These are phyloP conservation scores for Calocybe cyanea DNA, from an alignment of 768 basidiomycete species.

Conservation along the genomic window DNA sequence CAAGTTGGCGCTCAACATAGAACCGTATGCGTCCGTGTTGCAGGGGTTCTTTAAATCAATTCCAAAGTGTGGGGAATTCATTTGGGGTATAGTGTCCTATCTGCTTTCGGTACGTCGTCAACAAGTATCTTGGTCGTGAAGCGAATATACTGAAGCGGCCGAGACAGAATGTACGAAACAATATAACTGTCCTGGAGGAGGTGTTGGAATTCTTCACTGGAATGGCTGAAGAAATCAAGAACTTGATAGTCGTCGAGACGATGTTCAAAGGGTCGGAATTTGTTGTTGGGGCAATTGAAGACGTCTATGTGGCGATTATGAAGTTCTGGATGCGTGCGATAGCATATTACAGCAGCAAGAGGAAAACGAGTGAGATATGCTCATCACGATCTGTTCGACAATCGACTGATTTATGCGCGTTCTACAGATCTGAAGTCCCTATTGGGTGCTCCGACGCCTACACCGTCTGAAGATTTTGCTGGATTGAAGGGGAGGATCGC, in stretches of 20 bases:
- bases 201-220: constrained; percentile 1
- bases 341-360: not conserved
- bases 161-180: not conserved
- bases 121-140: not conserved
- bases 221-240: constrained; percentile 2
- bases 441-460: no score
- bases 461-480: no score
- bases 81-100: constrained; percentile 6
- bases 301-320: constrained; percentile 2
- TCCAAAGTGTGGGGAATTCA: not conserved
- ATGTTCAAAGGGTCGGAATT: not conserved
- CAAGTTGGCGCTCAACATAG: not conserved
- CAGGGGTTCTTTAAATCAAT: constrained; percentile 1
- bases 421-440: no score
- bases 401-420: no score
- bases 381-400: no score
- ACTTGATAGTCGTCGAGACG: not conserved
- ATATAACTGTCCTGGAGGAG: not conserved
- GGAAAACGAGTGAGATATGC: no score
- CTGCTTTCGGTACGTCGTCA: constrained; percentile 2
- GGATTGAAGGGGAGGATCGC: no score
- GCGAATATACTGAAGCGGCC: not conserved
- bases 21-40: not conserved
- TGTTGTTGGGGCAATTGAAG: not conserved
- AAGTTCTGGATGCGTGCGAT: constrained; percentile 7